A percentile compares a stretch with the other conserved stretches of the same genome.
phyloP scores from a whole-genome alignment of 768 basidiomycete species.

The Lentinula boryana region DNA sequence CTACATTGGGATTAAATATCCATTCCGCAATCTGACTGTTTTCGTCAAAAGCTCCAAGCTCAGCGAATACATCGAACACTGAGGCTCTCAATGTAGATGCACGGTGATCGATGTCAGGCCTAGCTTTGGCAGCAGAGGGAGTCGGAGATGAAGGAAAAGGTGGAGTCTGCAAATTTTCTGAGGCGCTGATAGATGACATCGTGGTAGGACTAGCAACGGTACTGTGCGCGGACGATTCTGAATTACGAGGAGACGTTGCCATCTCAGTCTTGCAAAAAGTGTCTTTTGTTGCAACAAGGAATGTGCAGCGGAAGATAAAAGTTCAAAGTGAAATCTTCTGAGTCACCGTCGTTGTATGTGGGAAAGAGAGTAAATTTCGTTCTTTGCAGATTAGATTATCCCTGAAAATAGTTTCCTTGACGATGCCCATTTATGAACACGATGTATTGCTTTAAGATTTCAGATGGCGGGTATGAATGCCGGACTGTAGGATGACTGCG shows the following conservation, averaged over 20 bases:
- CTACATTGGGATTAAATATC: conserved; percentile 5
- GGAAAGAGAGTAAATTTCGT: not conserved
- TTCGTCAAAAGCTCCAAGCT: conserved; percentile 9
- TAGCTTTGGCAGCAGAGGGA: not conserved
- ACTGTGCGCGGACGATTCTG: not conserved
- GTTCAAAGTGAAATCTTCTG: not conserved
- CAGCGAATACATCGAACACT: conserved; percentile 5
- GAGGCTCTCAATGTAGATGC: conserved; percentile 1
- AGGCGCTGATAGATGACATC: not conserved
- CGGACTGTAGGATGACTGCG: too few species aligned
- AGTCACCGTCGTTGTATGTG: not conserved
- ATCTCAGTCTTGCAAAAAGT: not conserved
- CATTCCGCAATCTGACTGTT: conserved; percentile 9
- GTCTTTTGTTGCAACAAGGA: not conserved
- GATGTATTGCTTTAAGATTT: too few species aligned
- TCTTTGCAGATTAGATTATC: not conserved
- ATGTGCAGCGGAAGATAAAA: not conserved
- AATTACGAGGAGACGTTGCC: not conserved
- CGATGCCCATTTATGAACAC: not conserved
- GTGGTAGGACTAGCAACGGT: not conserved
- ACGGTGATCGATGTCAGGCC: not conserved
- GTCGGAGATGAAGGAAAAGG: not conserved
- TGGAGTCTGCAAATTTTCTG: not conserved
- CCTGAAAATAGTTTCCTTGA: not conserved
- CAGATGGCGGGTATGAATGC: too few species aligned